Conservation (phyloP, 192 early-diverging fungal genomes). For the Coemansia sp. region DNA sequence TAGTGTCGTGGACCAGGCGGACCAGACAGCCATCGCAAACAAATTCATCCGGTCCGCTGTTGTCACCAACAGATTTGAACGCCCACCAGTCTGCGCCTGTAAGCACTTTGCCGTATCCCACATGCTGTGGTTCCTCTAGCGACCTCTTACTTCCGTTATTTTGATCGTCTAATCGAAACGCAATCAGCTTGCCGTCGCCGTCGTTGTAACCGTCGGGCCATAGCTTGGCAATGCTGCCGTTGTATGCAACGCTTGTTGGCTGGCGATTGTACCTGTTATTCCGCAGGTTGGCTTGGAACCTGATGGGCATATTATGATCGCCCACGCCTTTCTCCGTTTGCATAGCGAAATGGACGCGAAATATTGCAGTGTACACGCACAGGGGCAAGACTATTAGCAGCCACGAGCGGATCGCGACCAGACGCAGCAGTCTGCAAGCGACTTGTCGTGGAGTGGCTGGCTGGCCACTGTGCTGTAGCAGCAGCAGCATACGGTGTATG, state of each 20-base stretch:
- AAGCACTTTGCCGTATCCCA: slow-evolving; percentile 3
- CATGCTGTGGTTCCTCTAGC: slow-evolving; percentile 77
- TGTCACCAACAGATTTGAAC: neutral
- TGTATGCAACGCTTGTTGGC: slow-evolving; percentile 84
- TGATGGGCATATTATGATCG: slow-evolving; percentile 87
- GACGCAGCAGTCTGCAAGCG: slow-evolving; percentile 67
- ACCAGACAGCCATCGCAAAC: slow-evolving; percentile 77
- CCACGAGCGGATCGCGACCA: slow-evolving; percentile 77
- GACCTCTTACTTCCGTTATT: slow-evolving; percentile 60
- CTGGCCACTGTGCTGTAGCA: neutral
- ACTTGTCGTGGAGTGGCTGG: neutral
- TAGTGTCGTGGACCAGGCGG: slow-evolving; percentile 67
- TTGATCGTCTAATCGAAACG: slow-evolving; percentile 69
- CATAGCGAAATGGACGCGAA: slow-evolving; percentile 84
- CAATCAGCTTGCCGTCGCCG: slow-evolving; percentile 76
- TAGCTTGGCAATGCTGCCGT: slow-evolving; percentile 46
- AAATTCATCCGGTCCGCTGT: slow-evolving; percentile 46
- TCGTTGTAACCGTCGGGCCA: slow-evolving; percentile 67
- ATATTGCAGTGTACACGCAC: slow-evolving; percentile 76
- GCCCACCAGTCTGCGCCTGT: slow-evolving; percentile 8
- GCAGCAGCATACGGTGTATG: neutral
- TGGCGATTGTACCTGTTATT: slow-evolving; percentile 76
- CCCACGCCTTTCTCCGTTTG: slow-evolving; percentile 77
- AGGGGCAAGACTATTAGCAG: slow-evolving; percentile 82
- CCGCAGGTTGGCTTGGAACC: slow-evolving; percentile 88